Conservation (phyloP, 257 asterid species). For the Phtheirospermum japonicum region DNA sequence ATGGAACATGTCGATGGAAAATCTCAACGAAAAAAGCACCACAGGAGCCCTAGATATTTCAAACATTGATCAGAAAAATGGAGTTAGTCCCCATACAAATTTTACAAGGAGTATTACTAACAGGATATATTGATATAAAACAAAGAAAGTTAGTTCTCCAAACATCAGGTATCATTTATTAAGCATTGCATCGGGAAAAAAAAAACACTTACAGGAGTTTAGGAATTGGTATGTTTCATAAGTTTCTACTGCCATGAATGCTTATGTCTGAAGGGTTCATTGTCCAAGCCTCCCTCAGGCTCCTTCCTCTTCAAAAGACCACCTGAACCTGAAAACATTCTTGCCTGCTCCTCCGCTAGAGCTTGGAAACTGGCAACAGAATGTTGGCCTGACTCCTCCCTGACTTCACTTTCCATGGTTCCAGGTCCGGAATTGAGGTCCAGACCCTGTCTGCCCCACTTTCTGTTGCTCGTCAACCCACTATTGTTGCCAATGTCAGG, state of each 20-base stretch:
- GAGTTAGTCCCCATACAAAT: neutral
- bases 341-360: constrained; percentile 58
- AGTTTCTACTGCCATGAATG: constrained; percentile 63
- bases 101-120: neutral
- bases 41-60: neutral
- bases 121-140: neutral
- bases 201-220: constrained; percentile 24
- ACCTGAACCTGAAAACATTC: constrained; percentile 51
- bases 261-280: constrained; percentile 63
- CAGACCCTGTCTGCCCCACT: constrained; percentile 64
- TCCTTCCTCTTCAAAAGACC: constrained; percentile 67
- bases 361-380: constrained; percentile 60
- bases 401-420: constrained; percentile 51
- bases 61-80: neutral
- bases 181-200: constrained; percentile 18
- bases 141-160: constrained; percentile 8
- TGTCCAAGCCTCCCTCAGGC: constrained; percentile 79
- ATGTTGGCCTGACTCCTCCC: constrained; percentile 67
- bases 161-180: constrained; percentile 14
- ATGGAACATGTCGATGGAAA: neutral
- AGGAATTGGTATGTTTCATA: neutral
- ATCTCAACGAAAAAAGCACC: neutral
- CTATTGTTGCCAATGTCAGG: constrained; percentile 45
- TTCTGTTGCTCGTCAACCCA: constrained; percentile 29
- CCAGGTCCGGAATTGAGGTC: constrained; percentile 93